Conservation (phyloP, 2,329 filamentous ascomycete genomes). For the Didymella glomerata region DNA sequence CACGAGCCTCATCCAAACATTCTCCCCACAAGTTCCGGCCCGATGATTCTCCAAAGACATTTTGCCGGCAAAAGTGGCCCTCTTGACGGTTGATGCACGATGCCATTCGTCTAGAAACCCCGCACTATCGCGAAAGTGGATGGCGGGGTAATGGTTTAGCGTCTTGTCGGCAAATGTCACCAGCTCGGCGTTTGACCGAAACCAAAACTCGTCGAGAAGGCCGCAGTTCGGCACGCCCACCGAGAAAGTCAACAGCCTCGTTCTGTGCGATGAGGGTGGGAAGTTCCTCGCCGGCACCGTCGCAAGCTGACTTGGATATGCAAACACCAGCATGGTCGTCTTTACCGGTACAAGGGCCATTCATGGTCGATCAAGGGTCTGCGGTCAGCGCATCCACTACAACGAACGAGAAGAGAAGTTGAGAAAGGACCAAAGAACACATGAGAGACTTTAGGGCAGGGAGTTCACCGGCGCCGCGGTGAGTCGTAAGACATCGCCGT, state of each 20-base stretch:
- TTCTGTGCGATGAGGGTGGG: not conserved
- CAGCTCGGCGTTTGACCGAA: conserved; percentile 32
- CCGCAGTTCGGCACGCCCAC: conserved; percentile 14
- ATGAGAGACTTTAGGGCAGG: not conserved
- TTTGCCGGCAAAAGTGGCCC: conserved; percentile 29
- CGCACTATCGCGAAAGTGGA: conserved; percentile 30
- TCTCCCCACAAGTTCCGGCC: conserved; percentile 18
- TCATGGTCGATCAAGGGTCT: not conserved
- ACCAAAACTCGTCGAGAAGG: conserved; percentile 20
- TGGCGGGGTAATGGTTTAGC: conserved; percentile 28
- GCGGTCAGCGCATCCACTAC: not conserved
- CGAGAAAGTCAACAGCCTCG: conserved; percentile 1
- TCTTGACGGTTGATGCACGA: conserved; percentile 2
- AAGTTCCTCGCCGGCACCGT: not conserved
- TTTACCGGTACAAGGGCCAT: not conserved
- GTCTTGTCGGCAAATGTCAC: conserved; percentile 25
- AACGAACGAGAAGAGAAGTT: not conserved
- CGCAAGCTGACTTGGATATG: not conserved
- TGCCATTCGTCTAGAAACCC: conserved; percentile 30
- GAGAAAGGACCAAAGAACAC: not conserved
- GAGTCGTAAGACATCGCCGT: too few species aligned
- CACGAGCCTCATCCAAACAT: conserved; percentile 13
- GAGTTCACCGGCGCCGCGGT: too few species aligned
- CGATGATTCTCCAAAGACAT: conserved; percentile 15
- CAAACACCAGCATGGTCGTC: not conserved